These are phyloP conservation scores for Euphorbia tirucalli DNA, from an alignment of 345 rosid species.

Conservation along the genomic window DNA sequence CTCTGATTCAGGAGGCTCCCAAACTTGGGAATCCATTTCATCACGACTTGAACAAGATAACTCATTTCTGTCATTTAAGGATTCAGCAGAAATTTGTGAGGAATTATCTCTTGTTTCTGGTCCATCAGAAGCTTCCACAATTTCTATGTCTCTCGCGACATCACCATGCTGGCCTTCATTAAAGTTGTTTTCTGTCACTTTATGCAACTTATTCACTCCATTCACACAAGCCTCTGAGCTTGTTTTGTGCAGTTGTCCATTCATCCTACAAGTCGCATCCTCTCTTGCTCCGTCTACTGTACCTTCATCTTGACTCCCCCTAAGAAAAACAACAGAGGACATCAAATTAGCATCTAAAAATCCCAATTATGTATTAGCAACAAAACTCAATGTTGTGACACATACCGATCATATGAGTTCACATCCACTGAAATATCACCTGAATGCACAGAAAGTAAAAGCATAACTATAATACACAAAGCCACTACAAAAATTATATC, in stretches of 20 bases:
- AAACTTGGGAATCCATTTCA: conserved; percentile 41
- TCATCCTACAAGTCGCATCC: conserved; percentile 27
- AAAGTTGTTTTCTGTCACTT: conserved; percentile 26
- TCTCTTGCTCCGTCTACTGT: conserved; percentile 36
- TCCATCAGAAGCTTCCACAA: conserved; percentile 26
- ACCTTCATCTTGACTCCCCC: conserved; percentile 56
- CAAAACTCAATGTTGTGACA: not conserved
- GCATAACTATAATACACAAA: conserved; percentile 17
- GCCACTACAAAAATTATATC: conserved; percentile 2
- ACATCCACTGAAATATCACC: conserved; percentile 80
- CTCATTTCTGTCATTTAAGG: conserved; percentile 34
- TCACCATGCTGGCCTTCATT: conserved; percentile 28
- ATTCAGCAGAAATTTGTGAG: conserved; percentile 22
- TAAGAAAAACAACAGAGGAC: conserved; percentile 22
- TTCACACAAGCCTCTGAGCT: conserved; percentile 30
- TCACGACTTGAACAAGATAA: conserved; percentile 20
- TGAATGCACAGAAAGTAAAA: conserved; percentile 24
- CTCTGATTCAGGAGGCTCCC: conserved; percentile 93
- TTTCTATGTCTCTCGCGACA: conserved; percentile 40
- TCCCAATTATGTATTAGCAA: conserved; percentile 10
- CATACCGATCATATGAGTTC: conserved; percentile 53
- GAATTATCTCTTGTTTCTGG: conserved; percentile 31
- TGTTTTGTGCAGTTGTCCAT: conserved; percentile 25
- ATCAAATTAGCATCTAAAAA: not conserved
- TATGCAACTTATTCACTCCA: conserved; percentile 34